A percentile compares a stretch with the other conserved stretches of the same genome.
Conservation (phyloP, 352 stramenopile genomes). For the Globisporangium abappressorium region DNA sequence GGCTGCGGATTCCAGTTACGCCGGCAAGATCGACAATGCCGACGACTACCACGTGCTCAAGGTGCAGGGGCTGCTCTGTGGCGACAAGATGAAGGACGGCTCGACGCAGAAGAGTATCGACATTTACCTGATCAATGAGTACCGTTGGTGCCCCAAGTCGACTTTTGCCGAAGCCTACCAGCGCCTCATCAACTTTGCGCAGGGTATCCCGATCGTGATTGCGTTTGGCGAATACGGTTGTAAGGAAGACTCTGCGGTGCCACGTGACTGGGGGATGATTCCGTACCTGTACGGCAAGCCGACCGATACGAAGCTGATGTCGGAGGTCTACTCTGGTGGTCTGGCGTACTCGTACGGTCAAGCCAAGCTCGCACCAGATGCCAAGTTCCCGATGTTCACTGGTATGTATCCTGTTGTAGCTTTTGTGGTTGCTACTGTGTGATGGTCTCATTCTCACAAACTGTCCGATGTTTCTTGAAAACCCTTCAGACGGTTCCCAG, state of each 20-base stretch:
- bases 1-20: slow-evolving; percentile 75
- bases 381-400: slow-evolving; percentile 81
- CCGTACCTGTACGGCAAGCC: slow-evolving; percentile 77
- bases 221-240: slow-evolving; percentile 84
- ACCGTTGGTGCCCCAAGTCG: slow-evolving; percentile 76
- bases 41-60: slow-evolving; percentile 83
- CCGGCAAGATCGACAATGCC: slow-evolving; percentile 42
- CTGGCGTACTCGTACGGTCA: slow-evolving; percentile 85
- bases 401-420: slow-evolving; percentile 26
- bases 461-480: neutral
- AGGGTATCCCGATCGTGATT: slow-evolving; percentile 80
- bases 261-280: slow-evolving; percentile 75
- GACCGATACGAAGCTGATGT: slow-evolving; percentile 60
- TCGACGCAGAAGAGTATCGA: slow-evolving; percentile 84
- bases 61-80: slow-evolving; percentile 81
- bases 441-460: neutral
- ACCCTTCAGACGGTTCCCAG: slow-evolving; percentile 25
- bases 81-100: slow-evolving; percentile 80
- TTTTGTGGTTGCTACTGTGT: neutral
- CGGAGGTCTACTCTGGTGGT: slow-evolving; percentile 78
- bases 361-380: slow-evolving; percentile 66
- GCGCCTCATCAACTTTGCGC: slow-evolving; percentile 62
- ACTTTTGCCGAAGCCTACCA: slow-evolving; percentile 72
- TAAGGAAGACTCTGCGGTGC: slow-evolving; percentile 39
- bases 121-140: slow-evolving; percentile 89